Conservation (phyloP, 2,329 filamentous ascomycete species). For the Calonectria fujianensis region DNA sequence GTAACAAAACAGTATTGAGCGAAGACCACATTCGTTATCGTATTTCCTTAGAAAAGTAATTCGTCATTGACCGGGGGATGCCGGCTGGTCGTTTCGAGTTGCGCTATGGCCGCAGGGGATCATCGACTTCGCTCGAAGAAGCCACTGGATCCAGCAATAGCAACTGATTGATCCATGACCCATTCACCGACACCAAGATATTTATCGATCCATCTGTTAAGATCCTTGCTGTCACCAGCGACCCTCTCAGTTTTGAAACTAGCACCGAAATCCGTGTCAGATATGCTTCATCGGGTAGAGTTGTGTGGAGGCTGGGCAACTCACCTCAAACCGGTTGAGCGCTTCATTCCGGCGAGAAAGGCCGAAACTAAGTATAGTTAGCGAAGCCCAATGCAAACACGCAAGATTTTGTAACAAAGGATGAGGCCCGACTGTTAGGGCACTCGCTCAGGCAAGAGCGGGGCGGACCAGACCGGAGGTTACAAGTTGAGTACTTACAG, state of each 20-base stretch:
- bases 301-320: slow-evolving; percentile 62
- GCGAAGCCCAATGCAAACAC: background rate
- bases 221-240: slow-evolving; percentile 85
- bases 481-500: slow-evolving; percentile 72
- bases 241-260: slow-evolving; percentile 93
- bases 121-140: slow-evolving; percentile 95
- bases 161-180: slow-evolving; percentile 98
- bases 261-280: slow-evolving; percentile 68
- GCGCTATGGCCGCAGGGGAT: slow-evolving; percentile 19
- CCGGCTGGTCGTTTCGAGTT: slow-evolving; percentile 4
- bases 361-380: slow-evolving; percentile 83
- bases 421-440: slow-evolving; percentile 3
- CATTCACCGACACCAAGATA: slow-evolving; percentile 97
- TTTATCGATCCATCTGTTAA: slow-evolving; percentile 92
- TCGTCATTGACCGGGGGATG: background rate
- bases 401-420: background rate
- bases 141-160: slow-evolving; percentile 88
- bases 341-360: slow-evolving; percentile 96
- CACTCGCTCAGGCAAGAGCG: slow-evolving; percentile 13
- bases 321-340: slow-evolving; percentile 98
- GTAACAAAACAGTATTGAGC: slow-evolving; percentile 25
- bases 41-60: slow-evolving; percentile 8
- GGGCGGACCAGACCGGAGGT: background rate
- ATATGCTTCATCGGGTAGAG: slow-evolving; percentile 22
- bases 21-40: slow-evolving; percentile 20